Percentiles rank a stretch among this genome's conserved stretches.
Evolutionary conservation across 1,284 basidiomycete genomes (phyloP).

Genomic region (Trichosporon faecale): DNA sequence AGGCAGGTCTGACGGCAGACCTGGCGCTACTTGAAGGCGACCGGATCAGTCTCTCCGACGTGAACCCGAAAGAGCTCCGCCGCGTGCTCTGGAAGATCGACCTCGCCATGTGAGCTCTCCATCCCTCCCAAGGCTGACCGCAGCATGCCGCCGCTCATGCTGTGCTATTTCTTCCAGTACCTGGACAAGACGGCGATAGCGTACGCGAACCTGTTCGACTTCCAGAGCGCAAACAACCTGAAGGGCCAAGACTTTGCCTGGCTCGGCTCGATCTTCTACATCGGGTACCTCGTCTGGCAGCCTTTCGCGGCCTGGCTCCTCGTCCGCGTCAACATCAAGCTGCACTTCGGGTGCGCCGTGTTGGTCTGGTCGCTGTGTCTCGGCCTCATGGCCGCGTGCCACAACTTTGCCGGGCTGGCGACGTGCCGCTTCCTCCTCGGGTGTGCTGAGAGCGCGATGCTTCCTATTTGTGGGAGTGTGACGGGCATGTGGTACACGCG

Average conservation of each 20-base stretch:
- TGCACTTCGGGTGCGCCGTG: slow-evolving; percentile 34
- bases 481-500: slow-evolving; percentile 43
- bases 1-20: not conserved
- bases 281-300: slow-evolving; percentile 26
- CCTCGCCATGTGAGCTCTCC: not conserved
- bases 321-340: slow-evolving; percentile 30
- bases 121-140: not conserved
- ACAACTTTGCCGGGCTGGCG: slow-evolving; percentile 27
- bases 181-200: slow-evolving; percentile 37
- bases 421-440: slow-evolving; percentile 36
- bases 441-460: slow-evolving; percentile 1
- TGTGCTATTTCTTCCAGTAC: slow-evolving; percentile 33
- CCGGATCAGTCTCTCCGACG: not conserved
- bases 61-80: not conserved
- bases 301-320: slow-evolving; percentile 33
- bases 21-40: not conserved
- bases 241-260: slow-evolving; percentile 30
- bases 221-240: slow-evolving; percentile 6
- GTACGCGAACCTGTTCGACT: slow-evolving; percentile 33
- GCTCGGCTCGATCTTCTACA: slow-evolving; percentile 38
- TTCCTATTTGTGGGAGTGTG: slow-evolving; percentile 17
- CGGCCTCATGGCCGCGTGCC: slow-evolving; percentile 30
- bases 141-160: slow-evolving; percentile 1
- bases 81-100: slow-evolving; percentile 3
- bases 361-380: slow-evolving; percentile 28